Evolutionary conservation across 805 yeast species (phyloP), one percentile per base, ranked within the genome.

Genomic region (Nakazawaea sp.): DNA sequence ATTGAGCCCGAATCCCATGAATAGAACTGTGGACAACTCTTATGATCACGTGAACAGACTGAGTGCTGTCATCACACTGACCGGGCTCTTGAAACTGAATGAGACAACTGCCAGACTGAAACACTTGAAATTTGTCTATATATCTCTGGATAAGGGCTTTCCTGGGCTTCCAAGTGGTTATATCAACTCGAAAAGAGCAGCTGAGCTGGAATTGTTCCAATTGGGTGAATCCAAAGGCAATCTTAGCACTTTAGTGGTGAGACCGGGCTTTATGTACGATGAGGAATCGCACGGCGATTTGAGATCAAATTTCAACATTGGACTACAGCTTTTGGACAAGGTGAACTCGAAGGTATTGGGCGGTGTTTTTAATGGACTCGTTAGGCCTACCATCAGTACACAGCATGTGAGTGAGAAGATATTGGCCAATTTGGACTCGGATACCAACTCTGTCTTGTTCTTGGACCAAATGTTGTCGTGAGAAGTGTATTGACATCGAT

Each of bases 181-280:
- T 55, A 74, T 88, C 25, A 64, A 68, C 8, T 76, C 92, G 17
- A 88, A 88, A 49, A 62, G 96, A 46, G 76, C 68, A 42, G 90
- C 96, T 0, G 97, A 88, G 53, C 55, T 56, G 18, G 80, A 74
- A 45, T 55, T 76, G 16, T 60, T 72, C 16, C 59, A 64, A n/a
- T 52, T 84, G 18, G 16, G 23, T 13, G 17, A 20, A 15, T 3
- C 12, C 6, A 19, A 25, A 10, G 18, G 26, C 16, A n/a, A 20
- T 27, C 31, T 39, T 9, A 68, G 90, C 40, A 62, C 81, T 0
- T 74, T 88, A 2, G 53, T 82, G 12, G 44, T 84, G 58, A 68
- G 96, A 43, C 96, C 96, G 0, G 94, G 94, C 0, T 75, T 87
- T 47, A 78, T 88, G 88, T 82, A 62, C 50, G 94, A 85, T 51